phyloP scores from a whole-genome alignment of 129 eudicot genomes.

The Flaveria ramosissima region DNA sequence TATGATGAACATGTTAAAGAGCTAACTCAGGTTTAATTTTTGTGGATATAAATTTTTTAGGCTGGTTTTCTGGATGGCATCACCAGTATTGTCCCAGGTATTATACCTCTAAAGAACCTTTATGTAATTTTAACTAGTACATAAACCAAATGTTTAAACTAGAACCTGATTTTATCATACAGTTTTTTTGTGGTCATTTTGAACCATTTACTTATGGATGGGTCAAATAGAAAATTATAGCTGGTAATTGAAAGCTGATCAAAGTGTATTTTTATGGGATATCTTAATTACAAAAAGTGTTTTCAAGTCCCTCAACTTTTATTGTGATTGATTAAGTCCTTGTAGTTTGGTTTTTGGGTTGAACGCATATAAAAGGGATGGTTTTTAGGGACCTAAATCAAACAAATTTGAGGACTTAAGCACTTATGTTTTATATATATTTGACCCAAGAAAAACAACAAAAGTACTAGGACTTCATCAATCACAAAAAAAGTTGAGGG shows the following conservation, averaged over 20 bases:
- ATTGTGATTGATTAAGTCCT: neutral
- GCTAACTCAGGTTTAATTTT: constrained; percentile 8
- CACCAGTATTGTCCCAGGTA: constrained; percentile 96
- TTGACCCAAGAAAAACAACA: too few species aligned
- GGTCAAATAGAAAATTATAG: neutral
- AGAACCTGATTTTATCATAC: constrained; percentile 11
- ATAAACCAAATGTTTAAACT: neutral
- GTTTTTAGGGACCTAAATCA: neutral
- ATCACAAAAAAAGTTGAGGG: too few species aligned
- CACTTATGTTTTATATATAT: too few species aligned
- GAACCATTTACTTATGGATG: neutral
- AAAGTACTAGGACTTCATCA: too few species aligned
- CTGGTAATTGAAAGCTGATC: neutral
- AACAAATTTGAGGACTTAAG: too few species aligned
- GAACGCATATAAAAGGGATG: neutral
- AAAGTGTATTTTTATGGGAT: neutral
- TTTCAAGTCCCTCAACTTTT: neutral
- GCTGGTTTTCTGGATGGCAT: constrained; percentile 98
- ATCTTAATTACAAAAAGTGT: neutral
- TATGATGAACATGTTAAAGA: constrained; percentile 6
- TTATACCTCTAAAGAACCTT: neutral
- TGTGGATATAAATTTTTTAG: constrained; percentile 40
- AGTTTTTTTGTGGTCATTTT: neutral
- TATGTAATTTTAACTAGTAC: neutral
- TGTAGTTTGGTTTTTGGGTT: neutral